A percentile compares a stretch with the other conserved stretches of the same genome.
phyloP scores from a whole-genome alignment of 1,284 basidiomycete genomes.

The Trichosporon coremiiforme region DNA sequence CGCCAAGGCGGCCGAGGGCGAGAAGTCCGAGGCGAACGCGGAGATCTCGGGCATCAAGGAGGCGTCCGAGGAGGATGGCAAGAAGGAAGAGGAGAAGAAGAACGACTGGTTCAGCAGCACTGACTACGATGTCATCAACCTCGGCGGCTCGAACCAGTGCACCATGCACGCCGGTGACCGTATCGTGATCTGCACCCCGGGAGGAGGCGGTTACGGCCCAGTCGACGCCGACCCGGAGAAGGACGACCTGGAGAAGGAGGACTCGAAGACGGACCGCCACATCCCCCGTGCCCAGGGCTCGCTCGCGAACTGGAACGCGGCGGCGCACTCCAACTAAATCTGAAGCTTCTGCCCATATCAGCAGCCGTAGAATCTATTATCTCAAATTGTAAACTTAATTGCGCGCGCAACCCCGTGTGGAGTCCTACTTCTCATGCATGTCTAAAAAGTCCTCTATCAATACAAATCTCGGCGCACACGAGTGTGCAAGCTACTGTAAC shows the following conservation, averaged over 20 bases:
- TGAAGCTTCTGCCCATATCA: not conserved
- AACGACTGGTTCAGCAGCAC: constrained; percentile 25
- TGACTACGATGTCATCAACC: constrained; percentile 69
- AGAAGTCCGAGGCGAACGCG: constrained; percentile 16
- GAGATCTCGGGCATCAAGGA: constrained; percentile 10
- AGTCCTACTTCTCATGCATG: not conserved
- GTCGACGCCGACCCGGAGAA: constrained; percentile 24
- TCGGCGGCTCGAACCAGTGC: constrained; percentile 86
- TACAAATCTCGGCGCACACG: not conserved
- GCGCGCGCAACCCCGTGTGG: no score
- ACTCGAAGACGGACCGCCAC: not conserved
- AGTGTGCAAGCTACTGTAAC: no score
- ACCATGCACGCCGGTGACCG: constrained; percentile 83
- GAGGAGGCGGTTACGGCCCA: constrained; percentile 73
- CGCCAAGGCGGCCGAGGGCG: constrained; percentile 12
- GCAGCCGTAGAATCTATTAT: not conserved
- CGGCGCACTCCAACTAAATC: not conserved
- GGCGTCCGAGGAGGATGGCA: not conserved
- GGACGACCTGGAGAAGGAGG: not conserved
- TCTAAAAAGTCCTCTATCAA: constrained; percentile 3
- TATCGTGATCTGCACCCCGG: constrained; percentile 82
- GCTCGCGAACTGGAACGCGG: constrained; percentile 5
- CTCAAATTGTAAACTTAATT: no score
- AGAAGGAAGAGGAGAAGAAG: constrained; percentile 7
- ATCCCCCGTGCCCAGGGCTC: not conserved